Percentiles rank a stretch among this genome's conserved stretches.
Conservation (phyloP, 257 asterid genomes). For the Echites panduratus region DNA sequence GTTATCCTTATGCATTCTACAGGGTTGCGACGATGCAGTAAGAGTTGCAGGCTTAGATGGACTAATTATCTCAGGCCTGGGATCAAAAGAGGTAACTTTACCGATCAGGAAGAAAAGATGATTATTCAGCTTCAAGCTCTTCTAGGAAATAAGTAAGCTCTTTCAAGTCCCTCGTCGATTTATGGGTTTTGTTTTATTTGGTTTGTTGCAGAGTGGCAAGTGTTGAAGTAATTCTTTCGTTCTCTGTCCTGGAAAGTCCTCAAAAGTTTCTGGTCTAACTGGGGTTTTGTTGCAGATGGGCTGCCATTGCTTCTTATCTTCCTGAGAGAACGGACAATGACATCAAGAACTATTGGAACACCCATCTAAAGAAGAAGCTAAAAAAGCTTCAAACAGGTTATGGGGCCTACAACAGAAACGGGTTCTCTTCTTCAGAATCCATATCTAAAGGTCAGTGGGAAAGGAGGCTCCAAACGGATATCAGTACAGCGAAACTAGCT, state of each 20-base stretch:
- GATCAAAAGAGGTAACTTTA: conserved; percentile 78
- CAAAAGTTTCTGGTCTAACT: neutral
- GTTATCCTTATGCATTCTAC: conserved; percentile 1
- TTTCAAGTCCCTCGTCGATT: no score
- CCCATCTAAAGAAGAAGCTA: conserved; percentile 85
- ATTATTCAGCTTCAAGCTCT: conserved; percentile 95
- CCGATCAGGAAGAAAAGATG: conserved; percentile 80
- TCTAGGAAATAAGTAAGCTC: conserved; percentile 77
- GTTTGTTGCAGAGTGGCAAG: no score
- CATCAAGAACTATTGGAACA: conserved; percentile 90
- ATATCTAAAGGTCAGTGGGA: conserved; percentile 87
- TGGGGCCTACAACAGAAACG: neutral
- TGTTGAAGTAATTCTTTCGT: no score
- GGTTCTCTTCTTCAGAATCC: conserved; percentile 28
- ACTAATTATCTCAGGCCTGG: conserved; percentile 94
- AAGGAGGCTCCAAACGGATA: conserved; percentile 65
- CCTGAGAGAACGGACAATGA: conserved; percentile 98
- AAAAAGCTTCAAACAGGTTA: conserved; percentile 36
- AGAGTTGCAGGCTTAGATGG: conserved; percentile 96
- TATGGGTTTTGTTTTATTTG: no score
- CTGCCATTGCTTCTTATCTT: conserved; percentile 94
- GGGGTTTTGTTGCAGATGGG: conserved; percentile 60
- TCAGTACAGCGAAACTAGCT: conserved; percentile 86
- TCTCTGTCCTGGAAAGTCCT: neutral
- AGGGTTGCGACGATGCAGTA: conserved; percentile 90